A percentile compares a stretch with the other conserved stretches of the same genome.
These are phyloP conservation scores for Purpureocillium lavendulum DNA, from an alignment of 2,329 filamentous ascomycete species.

Conservation along the genomic window DNA sequence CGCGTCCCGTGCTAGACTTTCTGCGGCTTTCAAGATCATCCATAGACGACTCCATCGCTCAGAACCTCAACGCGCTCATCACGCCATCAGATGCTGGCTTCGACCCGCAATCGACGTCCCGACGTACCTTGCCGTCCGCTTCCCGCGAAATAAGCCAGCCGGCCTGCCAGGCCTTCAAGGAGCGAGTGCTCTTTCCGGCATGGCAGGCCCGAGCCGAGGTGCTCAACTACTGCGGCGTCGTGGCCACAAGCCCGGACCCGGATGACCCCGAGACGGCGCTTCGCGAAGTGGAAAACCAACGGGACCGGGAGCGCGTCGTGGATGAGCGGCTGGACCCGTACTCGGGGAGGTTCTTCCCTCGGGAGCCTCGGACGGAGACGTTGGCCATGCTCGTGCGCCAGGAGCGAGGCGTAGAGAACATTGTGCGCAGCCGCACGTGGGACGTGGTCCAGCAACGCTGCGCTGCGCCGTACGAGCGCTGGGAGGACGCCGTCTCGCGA, in stretches of 20 bases:
- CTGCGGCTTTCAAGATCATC: conserved; percentile 74
- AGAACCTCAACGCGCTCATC: conserved; percentile 83
- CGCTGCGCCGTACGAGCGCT: conserved; percentile 45
- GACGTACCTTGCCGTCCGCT: conserved; percentile 44
- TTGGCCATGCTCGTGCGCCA: conserved; percentile 66
- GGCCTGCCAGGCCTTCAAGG: conserved; percentile 65
- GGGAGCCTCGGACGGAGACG: conserved; percentile 71
- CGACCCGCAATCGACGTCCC: conserved; percentile 68
- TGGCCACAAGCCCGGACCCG: conserved; percentile 81
- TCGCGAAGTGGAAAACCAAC: conserved; percentile 61
- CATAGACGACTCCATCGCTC: conserved; percentile 88
- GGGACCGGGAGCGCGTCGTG: conserved; percentile 64
- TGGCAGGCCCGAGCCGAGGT: conserved; percentile 82
- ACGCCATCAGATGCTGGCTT: conserved; percentile 67
- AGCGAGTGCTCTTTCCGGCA: conserved; percentile 73
- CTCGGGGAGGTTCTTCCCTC: conserved; percentile 70
- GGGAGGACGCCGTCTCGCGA: conserved; percentile 55
- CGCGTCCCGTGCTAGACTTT: conserved; percentile 67
- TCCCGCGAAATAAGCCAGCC: conserved; percentile 47
- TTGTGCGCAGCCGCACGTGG: conserved; percentile 79
- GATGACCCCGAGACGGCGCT: conserved; percentile 71
- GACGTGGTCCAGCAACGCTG: conserved; percentile 69
- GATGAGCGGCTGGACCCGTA: conserved; percentile 92
- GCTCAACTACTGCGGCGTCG: conserved; percentile 78
- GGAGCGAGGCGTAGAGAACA: conserved; percentile 68